These are phyloP conservation scores for Termitomyces sp. DNA, from an alignment of 768 basidiomycete species.

Conservation along the genomic window DNA sequence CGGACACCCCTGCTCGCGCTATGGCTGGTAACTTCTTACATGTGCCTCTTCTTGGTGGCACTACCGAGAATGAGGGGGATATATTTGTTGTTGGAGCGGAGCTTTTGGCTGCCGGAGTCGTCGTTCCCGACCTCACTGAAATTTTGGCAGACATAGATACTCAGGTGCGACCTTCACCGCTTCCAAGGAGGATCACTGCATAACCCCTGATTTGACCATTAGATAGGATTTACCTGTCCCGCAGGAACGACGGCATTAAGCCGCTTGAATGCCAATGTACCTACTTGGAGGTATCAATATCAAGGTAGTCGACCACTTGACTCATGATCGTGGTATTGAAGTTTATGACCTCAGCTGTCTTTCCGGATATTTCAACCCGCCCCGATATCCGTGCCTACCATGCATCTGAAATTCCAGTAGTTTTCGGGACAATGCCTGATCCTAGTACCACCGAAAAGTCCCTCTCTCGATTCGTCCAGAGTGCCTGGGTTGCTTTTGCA, in stretches of 20 bases:
- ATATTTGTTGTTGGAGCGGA: slow-evolving; percentile 26
- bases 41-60: slow-evolving; percentile 21
- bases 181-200: neutral
- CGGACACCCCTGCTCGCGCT: slow-evolving; percentile 19
- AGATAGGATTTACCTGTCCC: slow-evolving; percentile 24
- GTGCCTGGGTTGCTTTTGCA: slow-evolving; percentile 39
- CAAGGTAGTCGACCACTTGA: slow-evolving; percentile 16
- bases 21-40: slow-evolving; percentile 16
- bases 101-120: slow-evolving; percentile 19
- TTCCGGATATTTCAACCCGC: slow-evolving; percentile 28
- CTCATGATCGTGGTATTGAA: too few species aligned
- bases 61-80: slow-evolving; percentile 28
- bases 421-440: slow-evolving; percentile 31
- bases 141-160: slow-evolving; percentile 24
- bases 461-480: slow-evolving; percentile 29
- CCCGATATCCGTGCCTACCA: slow-evolving; percentile 33
- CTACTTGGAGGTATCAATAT: slow-evolving; percentile 17
- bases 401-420: slow-evolving; percentile 31
- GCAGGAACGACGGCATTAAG: slow-evolving; percentile 20
- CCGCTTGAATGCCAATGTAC: slow-evolving; percentile 22
- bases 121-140: slow-evolving; percentile 24
- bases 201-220: neutral
- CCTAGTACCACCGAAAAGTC: slow-evolving; percentile 18
- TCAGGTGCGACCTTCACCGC: slow-evolving; percentile 16
- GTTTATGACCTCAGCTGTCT: slow-evolving; percentile 22